Evolutionary conservation across 2,329 filamentous ascomycete species (phyloP).

Genomic region (Cercospora nicotianae): DNA sequence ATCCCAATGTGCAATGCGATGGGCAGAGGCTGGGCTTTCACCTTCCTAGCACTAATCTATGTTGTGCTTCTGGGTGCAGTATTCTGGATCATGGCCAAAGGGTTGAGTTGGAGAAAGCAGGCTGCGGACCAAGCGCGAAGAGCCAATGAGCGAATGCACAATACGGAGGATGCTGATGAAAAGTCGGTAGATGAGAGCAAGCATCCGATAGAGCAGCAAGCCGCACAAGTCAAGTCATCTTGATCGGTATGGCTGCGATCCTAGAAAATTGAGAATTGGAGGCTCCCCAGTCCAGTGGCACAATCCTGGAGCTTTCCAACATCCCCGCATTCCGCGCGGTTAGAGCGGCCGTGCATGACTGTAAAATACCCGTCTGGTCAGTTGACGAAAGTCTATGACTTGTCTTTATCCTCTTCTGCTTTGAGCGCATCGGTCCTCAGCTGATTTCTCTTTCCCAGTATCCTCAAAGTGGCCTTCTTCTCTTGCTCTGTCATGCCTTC

Average conservation of each 20-base stretch:
- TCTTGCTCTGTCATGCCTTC: slow-evolving; percentile 68
- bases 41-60: slow-evolving; percentile 39
- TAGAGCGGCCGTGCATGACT: background rate
- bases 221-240: background rate
- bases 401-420: slow-evolving; percentile 37
- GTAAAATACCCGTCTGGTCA: background rate
- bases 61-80: slow-evolving; percentile 25
- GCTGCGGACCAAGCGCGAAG: slow-evolving; percentile 20
- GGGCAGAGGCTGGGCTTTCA: slow-evolving; percentile 49
- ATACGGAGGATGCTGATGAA: slow-evolving; percentile 10
- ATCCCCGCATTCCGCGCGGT: background rate
- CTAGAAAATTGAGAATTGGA: background rate
- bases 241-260: background rate
- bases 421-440: slow-evolving; percentile 58
- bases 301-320: background rate
- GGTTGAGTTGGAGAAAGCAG: slow-evolving; percentile 28
- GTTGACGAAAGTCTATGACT: background rate
- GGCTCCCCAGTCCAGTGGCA: background rate
- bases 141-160: slow-evolving; percentile 2
- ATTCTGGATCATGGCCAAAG: slow-evolving; percentile 30
- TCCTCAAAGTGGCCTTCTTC: slow-evolving; percentile 63
- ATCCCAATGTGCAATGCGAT: slow-evolving; percentile 35
- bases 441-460: slow-evolving; percentile 69
- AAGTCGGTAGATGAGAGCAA: slow-evolving; percentile 3
- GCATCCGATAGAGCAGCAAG: background rate